Conservation (phyloP, 129 eudicot species). For the Saposhnikovia divaricata region DNA sequence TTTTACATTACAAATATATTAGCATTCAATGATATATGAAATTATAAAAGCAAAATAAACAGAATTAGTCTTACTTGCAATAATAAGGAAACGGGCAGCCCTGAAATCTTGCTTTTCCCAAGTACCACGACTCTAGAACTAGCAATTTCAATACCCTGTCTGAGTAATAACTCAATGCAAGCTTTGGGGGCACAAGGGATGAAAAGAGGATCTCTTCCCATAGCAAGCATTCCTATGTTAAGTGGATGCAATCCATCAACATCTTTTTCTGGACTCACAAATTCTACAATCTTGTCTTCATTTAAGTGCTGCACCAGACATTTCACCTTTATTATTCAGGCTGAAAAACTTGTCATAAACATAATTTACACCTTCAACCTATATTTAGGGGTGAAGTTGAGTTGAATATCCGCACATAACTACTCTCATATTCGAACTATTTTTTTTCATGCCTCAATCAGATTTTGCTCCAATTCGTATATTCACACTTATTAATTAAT, state of each 20-base stretch:
- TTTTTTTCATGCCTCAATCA: no score
- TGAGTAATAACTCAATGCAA: slow-evolving; percentile 60
- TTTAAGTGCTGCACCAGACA: not conserved
- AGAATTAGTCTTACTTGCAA: slow-evolving; percentile 41
- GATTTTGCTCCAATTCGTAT: no score
- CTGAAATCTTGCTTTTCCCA: slow-evolving; percentile 61
- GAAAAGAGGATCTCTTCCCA: slow-evolving; percentile 69
- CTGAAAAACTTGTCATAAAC: not conserved
- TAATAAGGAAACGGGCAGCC: slow-evolving; percentile 50
- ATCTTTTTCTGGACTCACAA: slow-evolving; percentile 42
- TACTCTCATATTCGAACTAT: not conserved
- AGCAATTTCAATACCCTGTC: slow-evolving; percentile 38
- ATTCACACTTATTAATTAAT: no score
- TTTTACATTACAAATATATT: not conserved
- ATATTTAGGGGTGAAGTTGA: not conserved
- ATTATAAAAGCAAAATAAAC: not conserved
- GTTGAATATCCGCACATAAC: not conserved
- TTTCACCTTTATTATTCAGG: not conserved
- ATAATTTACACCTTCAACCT: not conserved
- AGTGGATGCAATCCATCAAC: slow-evolving; percentile 69
- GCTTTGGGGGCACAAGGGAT: slow-evolving; percentile 70
- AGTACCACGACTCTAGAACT: slow-evolving; percentile 67
- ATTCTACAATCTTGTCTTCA: slow-evolving; percentile 29
- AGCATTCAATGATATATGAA: not conserved
- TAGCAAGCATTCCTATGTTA: slow-evolving; percentile 64